Evolutionary conservation across 371 early-diverging fungal species (phyloP).

Genomic region (Mucor sp.): DNA sequence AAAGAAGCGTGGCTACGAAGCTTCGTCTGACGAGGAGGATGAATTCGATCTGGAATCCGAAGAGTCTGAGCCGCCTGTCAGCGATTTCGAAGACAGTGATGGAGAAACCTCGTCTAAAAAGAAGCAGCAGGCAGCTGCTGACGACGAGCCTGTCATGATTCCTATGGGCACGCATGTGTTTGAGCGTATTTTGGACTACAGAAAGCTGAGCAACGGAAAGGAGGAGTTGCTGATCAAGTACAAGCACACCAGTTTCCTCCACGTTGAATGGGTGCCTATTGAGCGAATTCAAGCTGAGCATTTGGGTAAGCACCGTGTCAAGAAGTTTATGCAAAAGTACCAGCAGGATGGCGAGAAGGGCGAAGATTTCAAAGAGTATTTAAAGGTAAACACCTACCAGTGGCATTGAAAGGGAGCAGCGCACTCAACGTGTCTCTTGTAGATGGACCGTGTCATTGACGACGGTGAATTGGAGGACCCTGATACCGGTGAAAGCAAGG

Average conservation of each 20-base stretch:
- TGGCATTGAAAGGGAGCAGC: neutral
- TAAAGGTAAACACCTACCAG: constrained; percentile 36
- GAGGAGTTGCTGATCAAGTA: constrained; percentile 70
- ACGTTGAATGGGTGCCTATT: constrained; percentile 83
- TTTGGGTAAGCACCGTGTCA: constrained; percentile 77
- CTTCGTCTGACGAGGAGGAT: constrained; percentile 48
- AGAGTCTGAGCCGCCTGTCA: constrained; percentile 32
- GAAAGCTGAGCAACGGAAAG: constrained; percentile 44
- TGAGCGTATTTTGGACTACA: constrained; percentile 70
- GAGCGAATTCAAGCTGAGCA: constrained; percentile 68
- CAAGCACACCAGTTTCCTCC: constrained; percentile 76
- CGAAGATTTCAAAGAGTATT: constrained; percentile 58
- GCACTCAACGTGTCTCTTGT: neutral
- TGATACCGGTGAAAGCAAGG: constrained; percentile 52
- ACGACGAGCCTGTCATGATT: constrained; percentile 65
- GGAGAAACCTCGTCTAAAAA: constrained; percentile 18
- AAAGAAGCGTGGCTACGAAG: constrained; percentile 44
- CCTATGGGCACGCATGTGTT: constrained; percentile 73
- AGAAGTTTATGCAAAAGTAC: constrained; percentile 75
- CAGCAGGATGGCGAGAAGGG: constrained; percentile 51
- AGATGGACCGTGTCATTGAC: constrained; percentile 85
- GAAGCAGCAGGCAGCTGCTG: constrained; percentile 10
- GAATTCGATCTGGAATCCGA: constrained; percentile 30
- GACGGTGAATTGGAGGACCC: constrained; percentile 75
- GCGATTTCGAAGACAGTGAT: constrained; percentile 38